Evolutionary conservation across 2,329 filamentous ascomycete genomes (phyloP).

Genomic region (Shiraia sp.): DNA sequence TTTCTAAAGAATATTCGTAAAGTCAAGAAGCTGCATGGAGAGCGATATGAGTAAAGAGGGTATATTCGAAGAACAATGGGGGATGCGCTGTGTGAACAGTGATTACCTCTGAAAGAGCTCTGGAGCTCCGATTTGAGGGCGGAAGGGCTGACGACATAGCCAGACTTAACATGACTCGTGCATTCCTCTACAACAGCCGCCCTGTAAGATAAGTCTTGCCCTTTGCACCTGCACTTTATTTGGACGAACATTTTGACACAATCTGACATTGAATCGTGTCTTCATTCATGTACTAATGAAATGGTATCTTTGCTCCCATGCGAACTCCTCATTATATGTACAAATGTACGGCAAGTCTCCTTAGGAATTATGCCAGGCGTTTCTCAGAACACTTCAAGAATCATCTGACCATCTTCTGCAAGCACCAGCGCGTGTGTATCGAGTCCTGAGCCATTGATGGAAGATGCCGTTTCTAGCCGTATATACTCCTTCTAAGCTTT

Average conservation of each 20-base stretch:
- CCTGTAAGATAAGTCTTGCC: background rate
- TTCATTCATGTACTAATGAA: background rate
- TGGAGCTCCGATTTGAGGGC: slow-evolving; percentile 13
- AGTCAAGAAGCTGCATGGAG: background rate
- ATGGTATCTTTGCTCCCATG: slow-evolving; percentile 7
- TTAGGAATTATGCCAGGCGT: too few relatives aligned
- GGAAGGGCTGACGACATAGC: slow-evolving; percentile 24
- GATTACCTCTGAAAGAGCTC: slow-evolving; percentile 10
- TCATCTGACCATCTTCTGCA: too few relatives aligned
- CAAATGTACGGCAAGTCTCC: background rate
- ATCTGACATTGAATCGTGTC: background rate
- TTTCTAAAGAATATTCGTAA: background rate
- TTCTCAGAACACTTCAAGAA: background rate
- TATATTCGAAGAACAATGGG: slow-evolving; percentile 4
- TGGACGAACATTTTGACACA: too few relatives aligned
- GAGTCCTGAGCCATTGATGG: too few relatives aligned
- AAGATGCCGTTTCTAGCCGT: background rate
- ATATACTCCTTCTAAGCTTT: slow-evolving; percentile 5
- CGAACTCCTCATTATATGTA: slow-evolving; percentile 8
- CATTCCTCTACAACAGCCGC: slow-evolving; percentile 2
- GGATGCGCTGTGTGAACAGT: slow-evolving; percentile 16
- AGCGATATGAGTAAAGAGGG: background rate
- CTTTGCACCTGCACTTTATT: background rate
- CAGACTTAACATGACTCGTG: slow-evolving; percentile 14
- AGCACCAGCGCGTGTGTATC: too few relatives aligned